Conservation (phyloP, 2,329 filamentous ascomycete genomes). For the Elsinoe australis region DNA sequence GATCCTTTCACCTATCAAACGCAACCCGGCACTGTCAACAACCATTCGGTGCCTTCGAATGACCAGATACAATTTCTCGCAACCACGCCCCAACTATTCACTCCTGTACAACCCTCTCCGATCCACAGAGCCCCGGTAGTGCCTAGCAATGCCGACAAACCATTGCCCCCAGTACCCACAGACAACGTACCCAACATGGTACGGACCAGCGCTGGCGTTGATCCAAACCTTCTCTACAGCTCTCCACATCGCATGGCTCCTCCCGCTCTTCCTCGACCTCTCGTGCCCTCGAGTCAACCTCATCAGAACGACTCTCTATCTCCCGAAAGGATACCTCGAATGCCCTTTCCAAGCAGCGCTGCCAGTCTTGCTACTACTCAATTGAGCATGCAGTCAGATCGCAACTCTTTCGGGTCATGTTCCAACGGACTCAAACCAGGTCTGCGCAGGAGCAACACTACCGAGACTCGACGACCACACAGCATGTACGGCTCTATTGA, state of each 20-base stretch:
- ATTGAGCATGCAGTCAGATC: slow-evolving; percentile 7
- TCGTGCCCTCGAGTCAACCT: slow-evolving; percentile 5
- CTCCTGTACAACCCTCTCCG: background rate
- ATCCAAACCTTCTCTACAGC: slow-evolving; percentile 40
- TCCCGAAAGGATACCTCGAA: slow-evolving; percentile 12
- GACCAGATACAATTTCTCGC: slow-evolving; percentile 14
- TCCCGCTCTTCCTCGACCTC: slow-evolving; percentile 1
- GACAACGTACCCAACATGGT: slow-evolving; percentile 20
- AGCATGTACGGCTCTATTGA: slow-evolving; percentile 27
- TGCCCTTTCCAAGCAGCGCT: slow-evolving; percentile 7
- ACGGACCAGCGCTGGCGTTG: slow-evolving; percentile 35
- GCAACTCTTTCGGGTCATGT: background rate
- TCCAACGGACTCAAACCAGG: slow-evolving; percentile 22
- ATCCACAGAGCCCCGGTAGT: slow-evolving; percentile 15
- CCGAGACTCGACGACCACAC: slow-evolving; percentile 27
- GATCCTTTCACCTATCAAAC: slow-evolving; percentile 16
- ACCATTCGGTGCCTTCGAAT: background rate
- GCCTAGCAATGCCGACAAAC: slow-evolving; percentile 16
- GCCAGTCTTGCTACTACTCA: slow-evolving; percentile 10
- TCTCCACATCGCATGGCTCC: slow-evolving; percentile 24
- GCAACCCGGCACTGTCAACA: background rate
- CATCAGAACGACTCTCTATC: slow-evolving; percentile 15
- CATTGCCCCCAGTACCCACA: slow-evolving; percentile 10
- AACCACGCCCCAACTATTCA: slow-evolving; percentile 14
- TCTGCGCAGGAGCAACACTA: slow-evolving; percentile 42